Conservation (phyloP, 176 grass and related monocot genomes). For the Eleusine indica region DNA sequence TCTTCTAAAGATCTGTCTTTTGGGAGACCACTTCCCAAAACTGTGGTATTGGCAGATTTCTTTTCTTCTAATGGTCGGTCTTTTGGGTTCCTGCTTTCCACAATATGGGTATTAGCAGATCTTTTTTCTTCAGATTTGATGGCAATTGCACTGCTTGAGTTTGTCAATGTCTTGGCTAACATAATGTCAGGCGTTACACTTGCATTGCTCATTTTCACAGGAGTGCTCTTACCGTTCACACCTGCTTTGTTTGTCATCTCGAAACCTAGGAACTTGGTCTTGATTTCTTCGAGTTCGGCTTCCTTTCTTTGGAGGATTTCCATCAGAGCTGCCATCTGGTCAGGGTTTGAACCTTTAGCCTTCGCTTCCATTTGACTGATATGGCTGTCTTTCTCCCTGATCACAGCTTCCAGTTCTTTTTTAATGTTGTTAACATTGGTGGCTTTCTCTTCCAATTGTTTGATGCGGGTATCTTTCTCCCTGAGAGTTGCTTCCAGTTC, state of each 20-base stretch:
- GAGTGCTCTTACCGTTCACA: conserved; percentile 29
- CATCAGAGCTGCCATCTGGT: conserved; percentile 62
- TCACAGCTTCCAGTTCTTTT: conserved; percentile 63
- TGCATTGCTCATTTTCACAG: conserved; percentile 16
- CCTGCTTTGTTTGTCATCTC: conserved; percentile 22
- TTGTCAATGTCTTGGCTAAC: conserved; percentile 3
- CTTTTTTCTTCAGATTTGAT: conserved; percentile 33
- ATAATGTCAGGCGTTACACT: conserved; percentile 13
- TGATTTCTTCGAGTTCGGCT: conserved; percentile 77
- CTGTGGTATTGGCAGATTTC: conserved; percentile 35
- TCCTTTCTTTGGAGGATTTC: conserved; percentile 75
- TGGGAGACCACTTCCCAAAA: conserved; percentile 18
- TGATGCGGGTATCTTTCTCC: conserved; percentile 61
- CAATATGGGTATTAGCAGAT: conserved; percentile 31
- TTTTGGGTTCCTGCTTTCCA: conserved; percentile 29
- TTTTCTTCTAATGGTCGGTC: conserved; percentile 49
- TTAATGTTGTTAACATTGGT: conserved; percentile 51
- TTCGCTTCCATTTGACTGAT: conserved; percentile 57
- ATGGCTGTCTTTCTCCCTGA: conserved; percentile 60
- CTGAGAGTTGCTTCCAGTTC: conserved; percentile 48
- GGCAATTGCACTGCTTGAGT: conserved; percentile 25
- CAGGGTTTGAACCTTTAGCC: conserved; percentile 27
- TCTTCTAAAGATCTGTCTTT: conserved; percentile 50
- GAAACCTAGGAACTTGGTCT: conserved; percentile 41
- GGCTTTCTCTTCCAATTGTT: conserved; percentile 40